Conservation (phyloP, 192 early-diverging fungal species). For the Rhizophlyctis rosea region DNA sequence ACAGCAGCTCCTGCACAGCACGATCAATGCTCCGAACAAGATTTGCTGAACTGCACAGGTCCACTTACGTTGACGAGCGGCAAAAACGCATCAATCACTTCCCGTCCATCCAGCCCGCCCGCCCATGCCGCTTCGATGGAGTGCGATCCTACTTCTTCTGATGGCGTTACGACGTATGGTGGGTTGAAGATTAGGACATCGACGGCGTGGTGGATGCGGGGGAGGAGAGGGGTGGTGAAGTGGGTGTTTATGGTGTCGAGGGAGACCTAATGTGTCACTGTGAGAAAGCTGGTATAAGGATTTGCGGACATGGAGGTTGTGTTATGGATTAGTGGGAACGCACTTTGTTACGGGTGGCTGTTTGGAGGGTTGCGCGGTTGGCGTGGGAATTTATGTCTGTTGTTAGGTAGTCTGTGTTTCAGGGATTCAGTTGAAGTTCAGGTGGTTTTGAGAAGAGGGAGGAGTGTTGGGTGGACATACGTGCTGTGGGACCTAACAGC, state of each 20-base stretch:
- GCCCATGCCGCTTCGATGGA: slow-evolving; percentile 88
- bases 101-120: slow-evolving; percentile 84
- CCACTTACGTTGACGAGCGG: slow-evolving; percentile 63
- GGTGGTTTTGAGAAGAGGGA: no score
- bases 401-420: slow-evolving; percentile 48
- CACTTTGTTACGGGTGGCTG: slow-evolving; percentile 53
- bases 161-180: slow-evolving; percentile 87
- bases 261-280: slow-evolving; percentile 31
- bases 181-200: slow-evolving; percentile 93
- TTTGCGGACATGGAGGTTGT: not conserved
- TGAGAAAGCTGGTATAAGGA: slow-evolving; percentile 2
- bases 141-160: slow-evolving; percentile 69
- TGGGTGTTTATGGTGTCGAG: slow-evolving; percentile 67
- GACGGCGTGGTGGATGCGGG: slow-evolving; percentile 50
- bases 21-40: not conserved
- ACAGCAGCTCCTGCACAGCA: slow-evolving; percentile 52
- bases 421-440: not conserved
- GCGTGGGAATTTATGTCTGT: slow-evolving; percentile 87
- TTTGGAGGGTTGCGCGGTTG: slow-evolving; percentile 59
- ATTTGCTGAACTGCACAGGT: not conserved
- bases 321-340: not conserved
- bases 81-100: slow-evolving; percentile 78
- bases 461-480: not conserved
- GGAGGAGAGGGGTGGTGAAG: slow-evolving; percentile 53
- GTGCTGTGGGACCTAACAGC: slow-evolving; percentile 32